Evolutionary conservation across 106 monocot species (phyloP).

Genomic region (Triglochin maritima): DNA sequence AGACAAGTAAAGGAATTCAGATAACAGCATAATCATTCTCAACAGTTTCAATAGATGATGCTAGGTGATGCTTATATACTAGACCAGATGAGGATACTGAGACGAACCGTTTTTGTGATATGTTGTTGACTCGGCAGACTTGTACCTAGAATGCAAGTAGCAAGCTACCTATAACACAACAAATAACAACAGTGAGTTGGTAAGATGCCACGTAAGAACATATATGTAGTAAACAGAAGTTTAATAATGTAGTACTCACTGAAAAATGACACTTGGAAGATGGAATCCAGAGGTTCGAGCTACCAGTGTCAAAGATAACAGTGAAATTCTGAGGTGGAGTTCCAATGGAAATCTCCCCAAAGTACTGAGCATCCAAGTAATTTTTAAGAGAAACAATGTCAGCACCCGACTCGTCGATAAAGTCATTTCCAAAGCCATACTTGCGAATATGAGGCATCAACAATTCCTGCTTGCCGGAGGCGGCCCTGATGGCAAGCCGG

Average conservation of each 20-base stretch:
- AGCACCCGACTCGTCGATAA: constrained; percentile 14
- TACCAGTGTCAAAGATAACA: constrained; percentile 84
- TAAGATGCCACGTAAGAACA: no score
- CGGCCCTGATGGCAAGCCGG: constrained; percentile 7
- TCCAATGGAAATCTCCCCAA: constrained; percentile 83
- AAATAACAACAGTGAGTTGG: not conserved
- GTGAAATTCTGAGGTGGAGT: constrained; percentile 83
- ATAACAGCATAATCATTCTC: no score
- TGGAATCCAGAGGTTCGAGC: constrained; percentile 84
- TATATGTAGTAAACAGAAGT: no score
- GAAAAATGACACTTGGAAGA: constrained; percentile 80
- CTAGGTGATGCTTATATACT: not conserved
- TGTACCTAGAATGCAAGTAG: constrained; percentile 72
- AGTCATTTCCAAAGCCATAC: constrained; percentile 19
- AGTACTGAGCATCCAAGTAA: constrained; percentile 97
- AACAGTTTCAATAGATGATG: no score
- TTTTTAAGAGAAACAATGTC: constrained; percentile 75
- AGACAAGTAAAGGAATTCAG: no score
- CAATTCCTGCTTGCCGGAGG: constrained; percentile 3
- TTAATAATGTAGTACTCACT: constrained; percentile 23
- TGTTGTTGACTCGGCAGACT: constrained; percentile 46
- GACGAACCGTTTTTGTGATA: constrained; percentile 57
- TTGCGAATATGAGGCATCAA: constrained; percentile 4
- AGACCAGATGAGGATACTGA: not conserved
- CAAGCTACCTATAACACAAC: constrained; percentile 56